Base-by-base conservation (phyloP, 495 filamentous ascomycete species). In the Evansstolkia leycettana region DNA sequence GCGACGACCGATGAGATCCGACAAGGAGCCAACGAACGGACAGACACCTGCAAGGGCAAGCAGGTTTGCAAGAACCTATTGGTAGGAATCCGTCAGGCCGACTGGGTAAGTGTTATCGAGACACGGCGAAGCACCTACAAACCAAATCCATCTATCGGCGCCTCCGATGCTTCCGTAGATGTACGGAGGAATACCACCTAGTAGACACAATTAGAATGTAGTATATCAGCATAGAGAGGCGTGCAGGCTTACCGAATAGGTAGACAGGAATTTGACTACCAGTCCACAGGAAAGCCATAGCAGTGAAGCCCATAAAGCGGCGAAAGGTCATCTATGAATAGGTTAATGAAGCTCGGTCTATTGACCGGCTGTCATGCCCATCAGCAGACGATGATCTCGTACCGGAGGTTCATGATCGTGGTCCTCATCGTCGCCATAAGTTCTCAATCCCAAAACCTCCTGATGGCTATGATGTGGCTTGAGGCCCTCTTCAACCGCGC, bases 1-100 rank as follows among this genome's bases (percentile, higher is more conserved):
- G 37, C 78, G 70, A 39, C 80, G 72, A 20, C 80, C 80, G 30
- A 80, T 49, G 6, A 84, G 50, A 60, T 84, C 80, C 4, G 80
- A 84, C 1, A 84, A 44, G 14, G 72, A 73, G 3, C 80, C 80
- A 16, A 84, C 79, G 38, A 84, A 84, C 7, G 80, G 80, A 35
- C 76, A 81, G 8, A 84, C 69, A 31, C 70, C 74, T 2, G 80
- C 77, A 2, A 80, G 67, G 27, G 76, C 63, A 7, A 84, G 69
- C 2, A 84, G 58, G 45, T 84, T 76, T 12, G 70, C 76, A 2
- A 81, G 61, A 26, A 80, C 60, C 62, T 64, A 34, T 17, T 4
- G 6, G 5, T 5, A 29, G 11, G 11, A 29, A 15, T 5, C 14
- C 11, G 11, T 29, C 14, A 12, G 28, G 5, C 14, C 14, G 5